Evolutionary conservation across 768 basidiomycete species (phyloP), one percentile per base, ranked within the genome.

Genomic region (Pulveroboletus sp.): DNA sequence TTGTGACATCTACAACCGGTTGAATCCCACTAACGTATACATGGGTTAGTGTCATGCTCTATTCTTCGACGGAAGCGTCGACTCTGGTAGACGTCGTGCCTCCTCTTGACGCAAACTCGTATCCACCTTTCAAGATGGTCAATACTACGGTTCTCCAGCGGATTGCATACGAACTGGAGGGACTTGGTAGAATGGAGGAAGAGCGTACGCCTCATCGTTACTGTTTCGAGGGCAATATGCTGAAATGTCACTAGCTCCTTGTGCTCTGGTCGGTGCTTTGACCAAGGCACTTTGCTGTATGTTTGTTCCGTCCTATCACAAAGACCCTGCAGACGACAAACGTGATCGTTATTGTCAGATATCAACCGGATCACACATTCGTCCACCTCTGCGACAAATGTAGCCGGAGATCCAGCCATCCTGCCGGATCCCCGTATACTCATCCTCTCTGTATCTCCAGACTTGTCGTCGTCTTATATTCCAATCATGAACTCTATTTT

Each of bases 401-500:
- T 67, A 32, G 47, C 66, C 4, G 69, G 72, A 37, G 70, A 71
- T 18, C 54, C 68, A 17, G 49, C 68, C 21, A 39, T 62, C n/a
- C 54, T 68, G 39, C 61, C 71, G 1, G 78, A 82, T 52, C 78
- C 85, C 0, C 73, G 83, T 8, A 83, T 89, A 44, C 67, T 87
- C 44, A 76, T 98, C 55, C 75, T 99, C 46, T 94, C 93, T 36
- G 93, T 96, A 47, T 95, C 94, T 10, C 90, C 91, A 14, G 89
- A 95, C 69, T 76, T 86, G 27, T 86, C 89, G 8, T 78, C 85
- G 8, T 91, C 93, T 9, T 99, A 99, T 69, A 95, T 98, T 43
- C 91, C 95, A 24, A 85, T 98, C 65, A 99, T 99, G 96, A 98
- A 98, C 66, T 86, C 93, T 47, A 98, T 98, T 43, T 99, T 99